Evolutionary conservation across 345 rosid genomes (phyloP).

Genomic region (Murraya koenigii): DNA sequence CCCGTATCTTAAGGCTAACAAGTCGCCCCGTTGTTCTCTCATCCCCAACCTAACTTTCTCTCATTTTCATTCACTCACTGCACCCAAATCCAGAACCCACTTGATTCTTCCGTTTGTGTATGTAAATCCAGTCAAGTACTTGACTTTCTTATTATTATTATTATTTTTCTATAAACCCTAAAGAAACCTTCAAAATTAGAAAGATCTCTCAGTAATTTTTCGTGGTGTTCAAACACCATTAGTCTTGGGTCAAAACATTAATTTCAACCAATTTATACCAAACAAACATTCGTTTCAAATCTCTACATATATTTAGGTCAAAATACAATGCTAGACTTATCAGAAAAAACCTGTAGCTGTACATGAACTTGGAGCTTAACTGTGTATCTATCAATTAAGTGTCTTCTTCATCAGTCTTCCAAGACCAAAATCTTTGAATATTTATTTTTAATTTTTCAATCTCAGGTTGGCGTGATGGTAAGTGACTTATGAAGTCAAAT

Average conservation of each 20-base stretch:
- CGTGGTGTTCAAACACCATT: constrained; percentile 13
- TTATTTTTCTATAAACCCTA: not conserved
- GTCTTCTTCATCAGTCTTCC: not conserved
- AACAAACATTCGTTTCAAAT: constrained; percentile 46
- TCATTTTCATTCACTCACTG: constrained; percentile 10
- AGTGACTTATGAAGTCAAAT: constrained; percentile 14
- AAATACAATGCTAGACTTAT: not conserved
- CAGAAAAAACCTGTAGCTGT: constrained; percentile 9
- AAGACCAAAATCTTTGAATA: not conserved
- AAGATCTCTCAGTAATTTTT: not conserved
- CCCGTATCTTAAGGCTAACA: constrained; percentile 65
- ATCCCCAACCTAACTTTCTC: constrained; percentile 33
- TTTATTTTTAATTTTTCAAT: not conserved
- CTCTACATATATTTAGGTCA: constrained; percentile 7
- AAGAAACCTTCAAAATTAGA: not conserved
- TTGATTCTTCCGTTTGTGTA: constrained; percentile 13
- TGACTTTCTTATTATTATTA: not conserved
- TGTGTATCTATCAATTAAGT: constrained; percentile 11
- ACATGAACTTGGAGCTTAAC: constrained; percentile 17
- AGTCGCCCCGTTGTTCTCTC: constrained; percentile 59
- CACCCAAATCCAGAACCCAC: constrained; percentile 26
- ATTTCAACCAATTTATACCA: constrained; percentile 30
- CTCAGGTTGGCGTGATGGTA: not conserved
- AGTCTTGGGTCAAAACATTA: constrained; percentile 13
- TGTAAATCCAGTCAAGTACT: constrained; percentile 14